Conservation (phyloP, 306 rosid genomes). For the Fagus sylvatica region DNA sequence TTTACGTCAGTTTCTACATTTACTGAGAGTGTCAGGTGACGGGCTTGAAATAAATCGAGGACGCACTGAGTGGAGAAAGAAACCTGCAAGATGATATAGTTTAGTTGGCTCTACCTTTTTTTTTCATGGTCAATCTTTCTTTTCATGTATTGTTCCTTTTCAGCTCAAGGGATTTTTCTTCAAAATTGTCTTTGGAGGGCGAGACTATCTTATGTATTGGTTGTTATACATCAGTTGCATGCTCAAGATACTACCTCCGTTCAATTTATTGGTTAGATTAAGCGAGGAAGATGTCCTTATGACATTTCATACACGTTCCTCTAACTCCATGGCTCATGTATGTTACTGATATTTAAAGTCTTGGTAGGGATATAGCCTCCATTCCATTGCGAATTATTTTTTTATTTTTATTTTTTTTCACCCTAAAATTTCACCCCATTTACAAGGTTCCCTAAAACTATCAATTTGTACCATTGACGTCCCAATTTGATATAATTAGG, state of each 20-base stretch:
- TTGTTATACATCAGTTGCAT: too few relatives aligned
- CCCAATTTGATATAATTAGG: too few relatives aligned
- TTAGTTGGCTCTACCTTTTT: not conserved
- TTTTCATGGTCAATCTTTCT: slow-evolving; percentile 14
- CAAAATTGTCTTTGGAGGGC: not conserved
- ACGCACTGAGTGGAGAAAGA: slow-evolving; percentile 89
- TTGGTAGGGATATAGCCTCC: not conserved
- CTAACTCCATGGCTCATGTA: not conserved
- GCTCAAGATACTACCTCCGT: too few relatives aligned
- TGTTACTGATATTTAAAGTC: not conserved
- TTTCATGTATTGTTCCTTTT: not conserved
- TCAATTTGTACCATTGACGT: too few relatives aligned
- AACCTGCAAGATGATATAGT: slow-evolving; percentile 58
- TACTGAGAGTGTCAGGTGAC: slow-evolving; percentile 65
- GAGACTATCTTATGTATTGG: too few relatives aligned
- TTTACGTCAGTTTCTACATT: slow-evolving; percentile 68
- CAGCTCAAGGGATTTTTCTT: not conserved
- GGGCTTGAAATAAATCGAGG: slow-evolving; percentile 90
- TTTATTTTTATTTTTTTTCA: too few relatives aligned
- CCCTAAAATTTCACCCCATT: too few relatives aligned
- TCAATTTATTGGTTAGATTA: not conserved
- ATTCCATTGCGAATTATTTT: too few relatives aligned
- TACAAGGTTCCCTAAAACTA: too few relatives aligned
- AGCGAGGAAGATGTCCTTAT: not conserved
- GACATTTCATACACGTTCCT: not conserved